A percentile compares a stretch with the other conserved stretches of the same genome.
phyloP scores from a whole-genome alignment of 805 yeast genomes.

The Blastobotrys americana region DNA sequence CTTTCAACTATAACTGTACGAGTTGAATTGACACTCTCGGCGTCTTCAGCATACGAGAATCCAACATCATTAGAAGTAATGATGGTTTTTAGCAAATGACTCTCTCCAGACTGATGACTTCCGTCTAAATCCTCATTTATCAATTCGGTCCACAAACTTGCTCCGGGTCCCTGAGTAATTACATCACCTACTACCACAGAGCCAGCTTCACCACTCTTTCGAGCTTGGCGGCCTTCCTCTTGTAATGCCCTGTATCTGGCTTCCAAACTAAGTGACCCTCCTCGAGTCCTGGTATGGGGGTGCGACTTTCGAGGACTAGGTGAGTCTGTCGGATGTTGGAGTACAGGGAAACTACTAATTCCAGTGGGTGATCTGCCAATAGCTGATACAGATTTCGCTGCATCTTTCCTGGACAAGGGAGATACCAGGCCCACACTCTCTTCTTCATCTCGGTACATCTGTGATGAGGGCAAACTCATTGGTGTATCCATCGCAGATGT shows the following conservation, averaged over 20 bases:
- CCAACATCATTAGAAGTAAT: constrained; percentile 20
- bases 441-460: constrained; percentile 8
- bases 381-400: constrained; percentile 1
- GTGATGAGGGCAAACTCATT: too few relatives aligned
- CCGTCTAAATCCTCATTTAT: constrained; percentile 11
- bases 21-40: constrained; percentile 24
- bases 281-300: constrained; percentile 7
- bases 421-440: neutral
- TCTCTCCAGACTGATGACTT: neutral
- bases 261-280: constrained; percentile 17
- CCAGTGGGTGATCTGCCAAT: neutral
- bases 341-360: neutral
- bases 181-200: neutral
- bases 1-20: constrained; percentile 54
- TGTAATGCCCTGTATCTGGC: constrained; percentile 14
- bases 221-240: constrained; percentile 1
- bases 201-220: constrained; percentile 1
- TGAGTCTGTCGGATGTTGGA: neutral
- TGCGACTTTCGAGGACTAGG: neutral
- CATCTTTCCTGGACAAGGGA: neutral
- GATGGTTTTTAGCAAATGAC: neutral
- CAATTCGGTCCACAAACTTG: constrained; percentile 11
- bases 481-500: constrained; percentile 41
- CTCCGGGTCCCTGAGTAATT: constrained; percentile 9
- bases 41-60: constrained; percentile 21